Percentiles rank a stretch among this genome's conserved stretches.
phyloP scores from a whole-genome alignment of 164 flowering plant species.

The Malania oleifera region DNA sequence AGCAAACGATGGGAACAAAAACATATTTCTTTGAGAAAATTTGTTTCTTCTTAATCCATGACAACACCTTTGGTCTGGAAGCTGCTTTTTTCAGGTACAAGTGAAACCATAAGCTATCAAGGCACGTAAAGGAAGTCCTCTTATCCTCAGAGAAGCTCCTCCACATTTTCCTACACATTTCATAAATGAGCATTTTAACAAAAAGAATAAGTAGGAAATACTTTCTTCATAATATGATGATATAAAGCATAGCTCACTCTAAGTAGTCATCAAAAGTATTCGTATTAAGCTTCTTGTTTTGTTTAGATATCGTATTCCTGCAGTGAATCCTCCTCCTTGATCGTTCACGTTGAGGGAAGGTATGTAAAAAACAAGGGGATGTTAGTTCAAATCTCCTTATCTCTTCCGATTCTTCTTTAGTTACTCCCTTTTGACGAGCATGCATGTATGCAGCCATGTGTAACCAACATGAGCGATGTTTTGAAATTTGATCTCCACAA shows the following conservation, averaged over 20 bases:
- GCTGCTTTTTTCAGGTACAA: conserved; percentile 27
- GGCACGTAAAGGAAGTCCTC: conserved; percentile 23
- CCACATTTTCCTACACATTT: conserved; percentile 34
- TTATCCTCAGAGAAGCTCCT: conserved; percentile 31
- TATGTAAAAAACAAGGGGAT: conserved; percentile 14
- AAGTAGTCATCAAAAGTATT: conserved; percentile 25
- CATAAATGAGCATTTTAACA: not conserved
- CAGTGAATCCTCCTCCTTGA: conserved; percentile 13
- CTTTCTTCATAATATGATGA: not conserved
- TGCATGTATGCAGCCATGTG: conserved; percentile 10
- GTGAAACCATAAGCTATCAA: conserved; percentile 43
- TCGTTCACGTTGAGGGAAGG: conserved; percentile 15
- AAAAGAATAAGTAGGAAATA: not conserved
- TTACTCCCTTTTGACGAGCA: conserved; percentile 12
- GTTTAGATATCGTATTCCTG: conserved; percentile 8
- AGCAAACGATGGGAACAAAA: conserved; percentile 50
- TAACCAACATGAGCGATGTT: conserved; percentile 25
- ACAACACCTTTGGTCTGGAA: conserved; percentile 26
- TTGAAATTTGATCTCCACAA: conserved; percentile 6
- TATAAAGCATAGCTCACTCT: conserved; percentile 22
- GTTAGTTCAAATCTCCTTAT: conserved; percentile 6
- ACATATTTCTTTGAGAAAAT: conserved; percentile 53
- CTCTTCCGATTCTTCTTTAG: conserved; percentile 8
- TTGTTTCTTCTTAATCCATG: conserved; percentile 38
- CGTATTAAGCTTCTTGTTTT: conserved; percentile 26